These are phyloP conservation scores for Paraphaeosphaeria minitans DNA, from an alignment of 2,329 filamentous ascomycete genomes.

Conservation along the genomic window DNA sequence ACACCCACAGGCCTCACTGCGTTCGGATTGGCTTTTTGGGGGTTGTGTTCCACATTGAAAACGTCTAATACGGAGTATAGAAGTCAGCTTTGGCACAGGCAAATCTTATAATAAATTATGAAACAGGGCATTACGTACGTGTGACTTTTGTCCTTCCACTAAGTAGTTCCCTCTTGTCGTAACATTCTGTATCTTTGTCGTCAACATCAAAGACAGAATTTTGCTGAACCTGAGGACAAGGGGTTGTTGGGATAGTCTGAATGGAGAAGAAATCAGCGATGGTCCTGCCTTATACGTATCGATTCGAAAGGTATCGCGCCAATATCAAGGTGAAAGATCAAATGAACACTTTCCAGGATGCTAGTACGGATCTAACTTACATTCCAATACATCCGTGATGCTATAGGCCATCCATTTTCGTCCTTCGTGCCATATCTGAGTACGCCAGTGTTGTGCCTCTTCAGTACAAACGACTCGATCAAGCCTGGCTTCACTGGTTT, in stretches of 20 bases:
- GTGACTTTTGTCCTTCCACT: background rate
- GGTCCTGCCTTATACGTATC: background rate
- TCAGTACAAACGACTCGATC: background rate
- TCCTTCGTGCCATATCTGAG: background rate
- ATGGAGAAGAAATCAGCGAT: background rate
- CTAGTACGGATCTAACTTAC: background rate
- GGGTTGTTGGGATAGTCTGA: background rate
- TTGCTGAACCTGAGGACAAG: background rate
- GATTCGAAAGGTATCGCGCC: background rate
- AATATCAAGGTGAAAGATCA: no score
- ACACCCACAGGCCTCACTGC: background rate
- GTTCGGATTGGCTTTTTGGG: background rate
- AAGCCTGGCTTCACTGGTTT: background rate
- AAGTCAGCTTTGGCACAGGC: background rate
- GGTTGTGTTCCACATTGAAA: background rate
- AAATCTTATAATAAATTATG: background rate
- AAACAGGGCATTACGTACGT: background rate
- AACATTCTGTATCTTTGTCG: background rate
- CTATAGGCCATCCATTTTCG: background rate
- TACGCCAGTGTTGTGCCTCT: background rate
- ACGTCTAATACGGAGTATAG: background rate
- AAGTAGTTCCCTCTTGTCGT: background rate
- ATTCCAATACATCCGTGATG: slow-evolving; percentile 1
- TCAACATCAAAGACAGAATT: background rate
- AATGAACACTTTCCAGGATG: background rate